Conservation (phyloP, 441 rosid genomes). For the Theobroma grandiflorum region DNA sequence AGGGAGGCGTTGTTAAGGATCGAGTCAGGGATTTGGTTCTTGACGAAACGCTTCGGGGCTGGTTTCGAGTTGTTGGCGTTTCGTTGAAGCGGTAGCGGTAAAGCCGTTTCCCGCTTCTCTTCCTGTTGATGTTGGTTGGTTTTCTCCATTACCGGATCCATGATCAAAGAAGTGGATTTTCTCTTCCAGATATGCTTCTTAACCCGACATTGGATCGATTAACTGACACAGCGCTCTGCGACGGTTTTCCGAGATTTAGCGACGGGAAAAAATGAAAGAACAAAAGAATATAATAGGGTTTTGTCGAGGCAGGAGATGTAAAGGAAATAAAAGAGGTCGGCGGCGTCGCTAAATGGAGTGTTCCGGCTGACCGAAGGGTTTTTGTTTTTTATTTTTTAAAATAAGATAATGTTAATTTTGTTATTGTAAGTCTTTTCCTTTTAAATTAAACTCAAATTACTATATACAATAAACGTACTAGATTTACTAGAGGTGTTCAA, state of each 20-base stretch:
- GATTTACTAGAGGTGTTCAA: no score
- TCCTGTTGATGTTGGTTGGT: not conserved
- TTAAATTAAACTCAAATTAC: no score
- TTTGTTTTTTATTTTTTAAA: no score
- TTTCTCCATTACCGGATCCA: slow-evolving; percentile 19
- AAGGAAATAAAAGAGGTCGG: no score
- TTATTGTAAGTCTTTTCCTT: no score
- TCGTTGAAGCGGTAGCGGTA: slow-evolving; percentile 25
- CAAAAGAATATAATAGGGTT: not conserved
- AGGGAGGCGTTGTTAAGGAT: slow-evolving; percentile 76
- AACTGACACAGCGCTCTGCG: not conserved
- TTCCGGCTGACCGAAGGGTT: no score
- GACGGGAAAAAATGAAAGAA: not conserved
- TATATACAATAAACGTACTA: no score
- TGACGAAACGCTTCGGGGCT: slow-evolving; percentile 79
- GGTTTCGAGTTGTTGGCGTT: slow-evolving; percentile 38
- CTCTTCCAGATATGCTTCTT: not conserved
- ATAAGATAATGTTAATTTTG: no score
- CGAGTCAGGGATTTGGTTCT: slow-evolving; percentile 84
- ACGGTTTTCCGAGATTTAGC: not conserved
- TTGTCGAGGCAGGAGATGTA: not conserved
- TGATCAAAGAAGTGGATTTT: not conserved
- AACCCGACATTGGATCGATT: not conserved
- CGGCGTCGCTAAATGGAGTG: no score
- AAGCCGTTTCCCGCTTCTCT: not conserved